Conservation (phyloP, 2,329 filamentous ascomycete species). For the Botrytis fragariae region DNA sequence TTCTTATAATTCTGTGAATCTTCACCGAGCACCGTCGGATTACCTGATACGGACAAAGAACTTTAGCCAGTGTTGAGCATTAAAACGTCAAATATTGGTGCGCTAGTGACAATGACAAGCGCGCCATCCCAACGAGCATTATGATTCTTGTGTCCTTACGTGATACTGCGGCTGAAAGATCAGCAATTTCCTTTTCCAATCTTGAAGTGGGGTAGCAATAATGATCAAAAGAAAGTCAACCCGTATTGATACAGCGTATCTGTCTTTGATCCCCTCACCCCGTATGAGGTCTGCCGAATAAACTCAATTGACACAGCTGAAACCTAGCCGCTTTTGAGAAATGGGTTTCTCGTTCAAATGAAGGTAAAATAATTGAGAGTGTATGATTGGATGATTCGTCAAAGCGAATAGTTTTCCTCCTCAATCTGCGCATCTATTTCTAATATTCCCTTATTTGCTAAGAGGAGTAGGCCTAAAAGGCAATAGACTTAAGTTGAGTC, state of each 20-base stretch:
- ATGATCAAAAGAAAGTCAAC: background rate
- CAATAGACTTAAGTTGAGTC: background rate
- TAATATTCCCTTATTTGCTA: background rate
- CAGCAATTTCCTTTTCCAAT: background rate
- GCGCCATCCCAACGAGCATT: background rate
- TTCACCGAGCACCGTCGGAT: no score
- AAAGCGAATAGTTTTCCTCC: background rate
- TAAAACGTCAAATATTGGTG: background rate
- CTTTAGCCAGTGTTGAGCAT: no score
- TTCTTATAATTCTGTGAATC: background rate
- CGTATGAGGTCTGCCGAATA: background rate
- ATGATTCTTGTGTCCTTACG: background rate
- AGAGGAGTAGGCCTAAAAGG: no score
- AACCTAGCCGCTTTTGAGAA: background rate
- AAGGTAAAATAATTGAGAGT: background rate
- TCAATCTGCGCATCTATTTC: background rate
- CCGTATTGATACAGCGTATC: background rate
- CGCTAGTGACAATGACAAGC: background rate
- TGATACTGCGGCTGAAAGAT: conserved; percentile 5
- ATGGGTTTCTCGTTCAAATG: background rate
- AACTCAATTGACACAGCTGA: background rate
- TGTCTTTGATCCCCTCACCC: background rate
- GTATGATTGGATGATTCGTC: background rate
- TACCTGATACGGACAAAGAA: background rate
- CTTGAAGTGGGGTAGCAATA: background rate